These are phyloP conservation scores for Magnusiomyces magnusii DNA, from an alignment of 1,139 yeast genomes.

Conservation along the genomic window DNA sequence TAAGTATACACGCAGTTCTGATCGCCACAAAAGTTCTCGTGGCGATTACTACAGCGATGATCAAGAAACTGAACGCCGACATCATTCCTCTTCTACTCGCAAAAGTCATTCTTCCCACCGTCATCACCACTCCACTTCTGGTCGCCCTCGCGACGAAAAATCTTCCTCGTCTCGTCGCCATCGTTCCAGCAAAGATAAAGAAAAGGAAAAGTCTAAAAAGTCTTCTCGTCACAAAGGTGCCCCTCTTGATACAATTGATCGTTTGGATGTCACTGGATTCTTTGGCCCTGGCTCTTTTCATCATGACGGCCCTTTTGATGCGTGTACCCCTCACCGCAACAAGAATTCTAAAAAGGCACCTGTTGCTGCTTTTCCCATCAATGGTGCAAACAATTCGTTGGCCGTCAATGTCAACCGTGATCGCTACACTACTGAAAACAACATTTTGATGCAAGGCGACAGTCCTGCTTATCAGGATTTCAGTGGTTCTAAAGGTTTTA, in stretches of 20 bases:
- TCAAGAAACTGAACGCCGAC: background rate
- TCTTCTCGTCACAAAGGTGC: slow-evolving; percentile 34
- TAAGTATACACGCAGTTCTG: background rate
- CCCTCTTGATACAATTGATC: slow-evolving; percentile 80
- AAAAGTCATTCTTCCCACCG: background rate
- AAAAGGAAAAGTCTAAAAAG: background rate
- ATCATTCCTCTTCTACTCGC: background rate
- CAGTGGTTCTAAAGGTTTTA: slow-evolving; percentile 6
- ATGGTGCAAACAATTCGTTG: slow-evolving; percentile 88
- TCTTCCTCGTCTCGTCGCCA: slow-evolving; percentile 6
- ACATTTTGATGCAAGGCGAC: slow-evolving; percentile 28
- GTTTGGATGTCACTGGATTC: slow-evolving; percentile 88
- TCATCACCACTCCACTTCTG: background rate
- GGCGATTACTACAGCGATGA: slow-evolving; percentile 2
- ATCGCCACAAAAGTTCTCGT: slow-evolving; percentile 5
- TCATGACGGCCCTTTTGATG: slow-evolving; percentile 99
- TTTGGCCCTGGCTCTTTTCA: slow-evolving; percentile 86
- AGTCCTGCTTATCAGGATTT: slow-evolving; percentile 30
- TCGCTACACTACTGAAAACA: slow-evolving; percentile 34
- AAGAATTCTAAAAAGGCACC: slow-evolving; percentile 71
- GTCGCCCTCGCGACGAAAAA: background rate
- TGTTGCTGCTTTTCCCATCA: slow-evolving; percentile 88
- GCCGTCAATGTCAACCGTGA: slow-evolving; percentile 38
- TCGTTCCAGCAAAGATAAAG: background rate
- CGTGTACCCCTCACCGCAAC: slow-evolving; percentile 95